Conservation (phyloP, 2,329 filamentous ascomycete species). For the Talaromyces verruculosus region DNA sequence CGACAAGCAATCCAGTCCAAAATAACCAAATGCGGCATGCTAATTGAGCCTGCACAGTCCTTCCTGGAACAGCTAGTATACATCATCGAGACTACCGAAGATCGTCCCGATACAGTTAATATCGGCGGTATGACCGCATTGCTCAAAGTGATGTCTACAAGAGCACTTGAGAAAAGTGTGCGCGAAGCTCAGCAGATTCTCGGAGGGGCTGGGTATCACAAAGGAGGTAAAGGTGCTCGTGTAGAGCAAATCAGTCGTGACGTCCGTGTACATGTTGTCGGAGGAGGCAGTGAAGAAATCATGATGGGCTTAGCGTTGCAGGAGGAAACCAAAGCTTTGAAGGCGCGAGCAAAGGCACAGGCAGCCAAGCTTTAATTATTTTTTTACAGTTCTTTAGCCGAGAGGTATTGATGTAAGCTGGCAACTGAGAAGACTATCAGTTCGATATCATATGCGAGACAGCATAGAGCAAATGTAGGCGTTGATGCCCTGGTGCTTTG, state of each 20-base stretch:
- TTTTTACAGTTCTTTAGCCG: not conserved
- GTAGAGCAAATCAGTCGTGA: slow-evolving; percentile 57
- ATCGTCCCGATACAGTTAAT: slow-evolving; percentile 43
- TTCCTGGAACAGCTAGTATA: slow-evolving; percentile 63
- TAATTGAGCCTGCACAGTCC: slow-evolving; percentile 62
- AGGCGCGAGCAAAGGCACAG: slow-evolving; percentile 9
- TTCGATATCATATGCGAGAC: not conserved
- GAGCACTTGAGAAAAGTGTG: slow-evolving; percentile 54
- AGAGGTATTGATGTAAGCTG: not conserved
- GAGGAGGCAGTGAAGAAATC: slow-evolving; percentile 44
- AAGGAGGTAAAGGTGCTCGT: slow-evolving; percentile 49
- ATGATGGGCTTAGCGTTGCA: slow-evolving; percentile 36
- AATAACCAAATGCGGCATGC: slow-evolving; percentile 58
- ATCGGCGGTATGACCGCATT: slow-evolving; percentile 55
- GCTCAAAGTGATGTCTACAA: slow-evolving; percentile 54
- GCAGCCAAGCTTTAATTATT: slow-evolving; percentile 14
- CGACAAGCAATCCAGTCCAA: slow-evolving; percentile 62
- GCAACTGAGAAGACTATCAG: not conserved
- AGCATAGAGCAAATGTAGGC: too few relatives aligned
- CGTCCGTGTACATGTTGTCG: slow-evolving; percentile 49
- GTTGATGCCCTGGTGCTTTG: not conserved
- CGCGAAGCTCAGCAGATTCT: slow-evolving; percentile 59
- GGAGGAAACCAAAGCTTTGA: slow-evolving; percentile 25
- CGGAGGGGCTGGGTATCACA: slow-evolving; percentile 55
- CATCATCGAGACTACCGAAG: slow-evolving; percentile 49